phyloP scores from a whole-genome alignment of 176 grass and related monocot species.

The Avena sativa region DNA sequence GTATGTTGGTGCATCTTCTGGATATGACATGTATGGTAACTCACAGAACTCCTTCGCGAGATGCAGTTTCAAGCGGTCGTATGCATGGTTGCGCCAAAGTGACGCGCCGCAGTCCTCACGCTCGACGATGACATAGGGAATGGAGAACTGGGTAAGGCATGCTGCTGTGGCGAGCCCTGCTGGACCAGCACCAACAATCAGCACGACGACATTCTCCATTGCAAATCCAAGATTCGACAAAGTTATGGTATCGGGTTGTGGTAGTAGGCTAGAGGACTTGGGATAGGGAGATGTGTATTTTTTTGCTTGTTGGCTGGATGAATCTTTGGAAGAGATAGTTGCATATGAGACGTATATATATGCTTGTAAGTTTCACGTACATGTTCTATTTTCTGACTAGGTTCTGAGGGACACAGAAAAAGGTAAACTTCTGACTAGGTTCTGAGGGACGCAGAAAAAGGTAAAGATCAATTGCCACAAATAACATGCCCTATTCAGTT shows the following conservation, averaged over 20 bases:
- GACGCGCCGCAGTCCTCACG: background rate
- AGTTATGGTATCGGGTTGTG: background rate
- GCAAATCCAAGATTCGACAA: background rate
- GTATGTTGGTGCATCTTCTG: conserved; percentile 4
- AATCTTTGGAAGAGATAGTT: background rate
- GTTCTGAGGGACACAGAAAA: background rate
- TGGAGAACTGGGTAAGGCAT: conserved; percentile 4
- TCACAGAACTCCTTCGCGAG: conserved; percentile 3
- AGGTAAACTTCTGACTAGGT: too few species aligned
- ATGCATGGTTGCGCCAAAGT: background rate
- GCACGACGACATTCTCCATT: background rate
- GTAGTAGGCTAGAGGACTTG: background rate
- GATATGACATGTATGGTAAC: conserved; percentile 9
- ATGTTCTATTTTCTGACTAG: background rate
- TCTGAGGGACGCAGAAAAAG: background rate
- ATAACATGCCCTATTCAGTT: background rate
- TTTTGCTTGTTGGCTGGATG: background rate
- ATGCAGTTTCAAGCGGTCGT: background rate
- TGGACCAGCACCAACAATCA: background rate
- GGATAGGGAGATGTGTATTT: background rate
- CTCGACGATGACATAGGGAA: background rate
- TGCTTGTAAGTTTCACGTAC: background rate
- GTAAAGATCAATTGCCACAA: background rate
- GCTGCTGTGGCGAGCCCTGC: background rate
- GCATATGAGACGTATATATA: background rate